phyloP scores from a whole-genome alignment of 345 rosid genomes.

The Pseudoturritis turrita region DNA sequence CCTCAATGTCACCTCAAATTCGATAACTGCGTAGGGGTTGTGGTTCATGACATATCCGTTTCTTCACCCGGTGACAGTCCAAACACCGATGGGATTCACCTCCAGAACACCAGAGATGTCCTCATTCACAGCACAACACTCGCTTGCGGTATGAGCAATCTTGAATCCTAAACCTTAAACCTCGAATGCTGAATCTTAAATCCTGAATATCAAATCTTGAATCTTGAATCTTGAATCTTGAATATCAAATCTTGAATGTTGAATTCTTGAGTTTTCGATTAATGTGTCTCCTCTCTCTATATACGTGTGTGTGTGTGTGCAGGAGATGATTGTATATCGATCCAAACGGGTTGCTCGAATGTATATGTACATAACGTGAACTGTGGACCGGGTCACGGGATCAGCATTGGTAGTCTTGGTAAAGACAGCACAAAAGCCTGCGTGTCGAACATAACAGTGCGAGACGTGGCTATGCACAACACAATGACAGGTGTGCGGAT shows the following conservation, averaged over 20 bases:
- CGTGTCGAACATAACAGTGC: conserved; percentile 89
- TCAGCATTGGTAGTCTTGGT: conserved; percentile 95
- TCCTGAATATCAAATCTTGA: not conserved
- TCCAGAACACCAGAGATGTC: conserved; percentile 86
- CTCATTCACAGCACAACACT: conserved; percentile 65
- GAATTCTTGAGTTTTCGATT: not conserved
- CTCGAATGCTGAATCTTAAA: not conserved
- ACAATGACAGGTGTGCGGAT: conserved; percentile 91
- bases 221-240: not conserved
- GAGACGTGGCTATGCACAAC: conserved; percentile 73
- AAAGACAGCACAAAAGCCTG: conserved; percentile 79
- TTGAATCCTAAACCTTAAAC: not conserved
- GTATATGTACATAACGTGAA: conserved; percentile 76
- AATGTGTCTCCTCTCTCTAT: not conserved
- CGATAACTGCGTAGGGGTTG: conserved; percentile 75
- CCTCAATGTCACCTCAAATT: conserved; percentile 98
- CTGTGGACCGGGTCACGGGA: conserved; percentile 98
- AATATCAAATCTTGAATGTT: not conserved
- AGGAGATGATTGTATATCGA: conserved; percentile 96
- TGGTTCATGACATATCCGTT: conserved; percentile 61
- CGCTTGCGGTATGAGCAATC: conserved; percentile 62
- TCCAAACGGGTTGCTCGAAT: conserved; percentile 93
- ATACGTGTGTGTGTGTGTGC: conserved; percentile 21
- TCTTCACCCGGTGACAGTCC: conserved; percentile 96
- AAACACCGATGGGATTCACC: conserved; percentile 94